Conservation (phyloP, 2,329 filamentous ascomycete genomes). For the Fragosphaeria purpurea region DNA sequence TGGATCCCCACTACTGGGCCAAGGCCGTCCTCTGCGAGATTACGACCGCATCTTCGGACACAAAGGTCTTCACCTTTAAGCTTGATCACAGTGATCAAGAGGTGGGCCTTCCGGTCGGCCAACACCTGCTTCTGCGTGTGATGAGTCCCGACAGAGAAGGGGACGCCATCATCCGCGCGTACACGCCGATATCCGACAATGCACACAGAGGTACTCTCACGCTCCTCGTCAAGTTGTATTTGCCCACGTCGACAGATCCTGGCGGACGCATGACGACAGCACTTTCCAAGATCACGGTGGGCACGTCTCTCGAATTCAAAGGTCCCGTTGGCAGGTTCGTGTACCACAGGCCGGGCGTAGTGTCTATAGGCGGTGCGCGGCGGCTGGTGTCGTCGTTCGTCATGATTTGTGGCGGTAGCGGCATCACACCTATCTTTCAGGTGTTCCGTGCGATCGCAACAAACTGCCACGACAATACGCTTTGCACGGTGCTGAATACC, state of each 20-base stretch:
- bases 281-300: conserved; percentile 61
- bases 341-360: conserved; percentile 58
- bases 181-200: conserved; percentile 69
- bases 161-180: conserved; percentile 72
- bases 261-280: conserved; percentile 78
- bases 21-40: conserved; percentile 61
- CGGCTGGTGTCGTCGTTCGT: conserved; percentile 54
- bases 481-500: conserved; percentile 65
- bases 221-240: conserved; percentile 74
- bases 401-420: conserved; percentile 85
- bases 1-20: conserved; percentile 64
- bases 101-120: conserved; percentile 71
- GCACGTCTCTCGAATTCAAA: conserved; percentile 72
- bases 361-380: conserved; percentile 59
- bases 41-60: conserved; percentile 63
- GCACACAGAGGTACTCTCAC: conserved; percentile 54
- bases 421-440: conserved; percentile 86
- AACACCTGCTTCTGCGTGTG: conserved; percentile 78
- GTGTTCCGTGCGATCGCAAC: conserved; percentile 66
- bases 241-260: conserved; percentile 37
- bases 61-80: conserved; percentile 69
- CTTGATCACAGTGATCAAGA: conserved; percentile 61
- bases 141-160: conserved; percentile 54
- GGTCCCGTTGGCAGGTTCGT: conserved; percentile 80
- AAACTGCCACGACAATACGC: conserved; percentile 52